Conservation (phyloP, 2,329 filamentous ascomycete species). For the Monilinia aucupariae region DNA sequence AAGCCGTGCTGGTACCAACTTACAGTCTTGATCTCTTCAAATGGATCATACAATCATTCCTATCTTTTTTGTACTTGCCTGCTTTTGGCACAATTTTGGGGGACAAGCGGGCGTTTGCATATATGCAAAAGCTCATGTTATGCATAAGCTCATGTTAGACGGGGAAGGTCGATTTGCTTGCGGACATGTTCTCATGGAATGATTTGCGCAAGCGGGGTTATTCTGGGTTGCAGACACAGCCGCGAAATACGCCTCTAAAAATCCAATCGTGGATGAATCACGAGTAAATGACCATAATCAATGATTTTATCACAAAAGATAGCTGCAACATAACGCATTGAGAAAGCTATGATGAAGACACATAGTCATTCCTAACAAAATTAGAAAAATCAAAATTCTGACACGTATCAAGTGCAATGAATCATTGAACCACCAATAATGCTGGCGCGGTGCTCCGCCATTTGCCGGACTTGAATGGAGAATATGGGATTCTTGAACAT, state of each 20-base stretch:
- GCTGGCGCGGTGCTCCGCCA: neutral
- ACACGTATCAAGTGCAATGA: neutral
- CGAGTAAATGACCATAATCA: constrained; percentile 11
- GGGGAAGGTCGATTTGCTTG: neutral
- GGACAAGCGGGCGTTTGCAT: constrained; percentile 14
- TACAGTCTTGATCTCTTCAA: constrained; percentile 21
- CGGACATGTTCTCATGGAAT: neutral
- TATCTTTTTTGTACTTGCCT: constrained; percentile 1
- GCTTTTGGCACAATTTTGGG: constrained; percentile 10
- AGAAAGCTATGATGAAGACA: neutral
- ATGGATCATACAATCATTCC: neutral
- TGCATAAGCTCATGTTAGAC: constrained; percentile 5
- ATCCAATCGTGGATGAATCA: constrained; percentile 9
- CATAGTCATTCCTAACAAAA: neutral
- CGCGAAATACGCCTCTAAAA: neutral
- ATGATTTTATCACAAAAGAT: constrained; percentile 3
- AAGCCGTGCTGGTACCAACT: constrained; percentile 52
- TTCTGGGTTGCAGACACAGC: constrained; percentile 16
- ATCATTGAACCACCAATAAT: neutral
- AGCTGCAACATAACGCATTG: neutral
- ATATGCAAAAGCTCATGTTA: constrained; percentile 5
- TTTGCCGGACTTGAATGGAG: neutral
- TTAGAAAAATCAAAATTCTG: neutral
- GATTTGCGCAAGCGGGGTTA: constrained; percentile 3
- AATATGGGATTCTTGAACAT: neutral